Percentiles rank a stretch among this genome's conserved stretches.
phyloP scores from a whole-genome alignment of 2,329 filamentous ascomycete species.

The Coniella lustricola region DNA sequence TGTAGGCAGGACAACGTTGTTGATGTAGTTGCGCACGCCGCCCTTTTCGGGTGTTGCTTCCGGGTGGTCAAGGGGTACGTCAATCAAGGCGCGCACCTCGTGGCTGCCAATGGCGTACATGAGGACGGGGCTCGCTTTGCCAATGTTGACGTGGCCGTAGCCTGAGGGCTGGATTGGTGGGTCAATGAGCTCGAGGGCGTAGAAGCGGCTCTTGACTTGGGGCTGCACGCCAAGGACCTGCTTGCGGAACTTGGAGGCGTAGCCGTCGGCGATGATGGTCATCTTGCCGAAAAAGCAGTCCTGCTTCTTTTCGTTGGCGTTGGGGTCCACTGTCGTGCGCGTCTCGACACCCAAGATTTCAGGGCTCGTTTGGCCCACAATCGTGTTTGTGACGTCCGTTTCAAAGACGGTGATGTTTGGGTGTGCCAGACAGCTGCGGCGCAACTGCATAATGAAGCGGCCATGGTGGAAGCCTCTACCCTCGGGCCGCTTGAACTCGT shows the following conservation, averaged over 20 bases:
- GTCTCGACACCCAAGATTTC: conserved; percentile 81
- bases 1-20: conserved; percentile 66
- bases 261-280: conserved; percentile 88
- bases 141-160: conserved; percentile 84
- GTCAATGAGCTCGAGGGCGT: conserved; percentile 86
- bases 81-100: conserved; percentile 85
- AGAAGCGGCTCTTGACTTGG: conserved; percentile 78
- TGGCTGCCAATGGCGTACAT: conserved; percentile 95
- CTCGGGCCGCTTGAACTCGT: conserved; percentile 46
- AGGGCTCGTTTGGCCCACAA: conserved; percentile 60
- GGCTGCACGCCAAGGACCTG: conserved; percentile 62
- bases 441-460: conserved; percentile 77
- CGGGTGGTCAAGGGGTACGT: conserved; percentile 72
- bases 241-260: conserved; percentile 85
- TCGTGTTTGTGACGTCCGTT: conserved; percentile 71
- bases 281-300: conserved; percentile 85
- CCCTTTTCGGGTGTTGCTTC: conserved; percentile 67
- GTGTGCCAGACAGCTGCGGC: conserved; percentile 65
- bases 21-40: conserved; percentile 78
- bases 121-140: conserved; percentile 67
- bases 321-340: conserved; percentile 49
- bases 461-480: conserved; percentile 91
- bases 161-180: conserved; percentile 66
- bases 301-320: conserved; percentile 45
- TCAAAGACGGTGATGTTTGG: conserved; percentile 87